Base-by-base conservation (phyloP, 2,329 filamentous ascomycete genomes). In the Penicillium griseofulvum region DNA sequence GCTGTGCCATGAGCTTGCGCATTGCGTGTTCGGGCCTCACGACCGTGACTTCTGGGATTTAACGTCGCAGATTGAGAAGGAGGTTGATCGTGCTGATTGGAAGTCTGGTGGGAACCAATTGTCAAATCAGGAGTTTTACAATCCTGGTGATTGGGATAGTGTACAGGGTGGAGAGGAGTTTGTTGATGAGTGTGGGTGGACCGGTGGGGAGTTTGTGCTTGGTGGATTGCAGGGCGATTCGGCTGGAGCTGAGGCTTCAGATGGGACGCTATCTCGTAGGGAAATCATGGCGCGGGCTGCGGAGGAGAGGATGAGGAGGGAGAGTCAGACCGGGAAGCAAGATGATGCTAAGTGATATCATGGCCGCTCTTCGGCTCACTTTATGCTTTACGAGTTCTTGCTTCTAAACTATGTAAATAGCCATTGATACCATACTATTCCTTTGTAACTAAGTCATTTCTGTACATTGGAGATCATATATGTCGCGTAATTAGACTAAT, bases 1-100 rank as follows among this genome's bases (percentile, higher is more conserved):
- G 43, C 79, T 99, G 12, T 97, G 93, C 69, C 94, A 99, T 76
- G 94, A 99, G 77, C 80, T 99, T 17, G 88, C 92, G 62, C 94
- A 99, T 74, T 97, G 96, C 66, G 90, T 96, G 10, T 87, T 88
- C 75, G 81, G 88, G 0, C 85, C 88, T 0, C 94, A 99, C 72
- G 91, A 97, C 73, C 80, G 85, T 17, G 78, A 89, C 44, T 99
- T 99, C 68, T 97, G 94, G 93, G 84, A 91, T 50, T 73, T 99
- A 65, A 96, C 90, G 63, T 87, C 86, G 64, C 82, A 88, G 77
- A 95, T 97, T 67, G 92, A 97, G 78, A 81, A 82, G 48, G 93
- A 97, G 78, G 93, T 97, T 3, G 87, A 88, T 54, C 78, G 77
- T 46, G 88, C 83, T 16, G 91, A 97, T 76, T 96, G 89, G 87